Base-by-base conservation (phyloP, 495 filamentous ascomycete genomes). In the Polyplosphaeria fusca region DNA sequence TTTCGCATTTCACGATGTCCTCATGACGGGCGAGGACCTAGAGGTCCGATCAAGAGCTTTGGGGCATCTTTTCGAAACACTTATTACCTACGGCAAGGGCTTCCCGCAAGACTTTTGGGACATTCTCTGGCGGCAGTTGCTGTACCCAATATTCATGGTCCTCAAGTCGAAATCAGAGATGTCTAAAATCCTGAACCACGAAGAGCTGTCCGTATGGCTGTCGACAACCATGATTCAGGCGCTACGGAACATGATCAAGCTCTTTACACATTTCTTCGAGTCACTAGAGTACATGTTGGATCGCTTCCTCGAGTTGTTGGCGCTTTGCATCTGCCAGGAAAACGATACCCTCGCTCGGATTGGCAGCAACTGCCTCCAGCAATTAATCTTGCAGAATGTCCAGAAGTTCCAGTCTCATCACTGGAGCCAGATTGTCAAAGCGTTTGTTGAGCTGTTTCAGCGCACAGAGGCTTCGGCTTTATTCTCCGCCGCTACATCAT, bases 151-250 rank as follows among this genome's bases (percentile, higher is more conserved):
- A 61, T 99, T 99, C 73, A 92, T 97, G 79, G 93, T 99, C 0
- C 74, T 99, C 16, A 91, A 93, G 60, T 95, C 91, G 7, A 88
- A 91, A 58, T 93, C 91, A 0, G 93, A 99, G 70, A 95, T 96
- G 88, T 82, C 83, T 45, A 95, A 96, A 64, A 88, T 89, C 16
- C 80, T 89, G 2, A 96, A 89, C 55, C 91, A 95, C 60, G 93
- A 99, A 68, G 91, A 96, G 63, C 77, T 96, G 18, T 96, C 92
- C 0, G 93, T 99, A n/a, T 99, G 93, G 93, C 79, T 99, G 28
- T 96, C 91, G 12, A 99, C 93, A 0, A 99, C 93, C 18, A 97
- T 99, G 91, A 99, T 99, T 41, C 93, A 99, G 70, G 93, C 93
- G 14, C 74, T 99, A 59, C 83, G 93, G 43, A 97, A 96, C 72